Evolutionary conservation across 202 grass and related monocot species (phyloP), one percentile per base, ranked within the genome.

Genomic region (Thinopyrum obtusiflorum): DNA sequence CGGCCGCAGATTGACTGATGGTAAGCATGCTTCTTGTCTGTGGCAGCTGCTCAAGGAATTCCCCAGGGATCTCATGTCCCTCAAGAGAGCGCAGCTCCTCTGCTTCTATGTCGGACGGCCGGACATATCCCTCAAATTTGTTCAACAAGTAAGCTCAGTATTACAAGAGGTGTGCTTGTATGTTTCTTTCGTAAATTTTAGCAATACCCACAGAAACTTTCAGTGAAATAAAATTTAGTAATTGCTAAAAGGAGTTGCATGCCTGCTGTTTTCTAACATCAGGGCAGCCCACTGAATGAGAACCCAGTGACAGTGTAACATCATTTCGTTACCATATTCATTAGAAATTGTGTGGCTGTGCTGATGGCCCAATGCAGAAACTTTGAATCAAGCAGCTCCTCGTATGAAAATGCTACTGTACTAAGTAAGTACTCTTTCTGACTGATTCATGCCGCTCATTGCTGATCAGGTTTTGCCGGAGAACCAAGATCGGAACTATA

Each of bases 11-110:
- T 33, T 32, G 7, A 51, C 26, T 31, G 39, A 71, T 5, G 69
- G 7, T 18, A 53, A 42, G 39, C 39, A 42, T 11, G 39, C 10
- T 39, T 2, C 10, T 86, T 79, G 61, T 37, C 0, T 73, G 28
- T 79, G 20, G 20, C 84, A 92, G 90, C 42, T 95, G 51, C 80
- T 95, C 72, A 80, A 85, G 72, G 84, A 89, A 28, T 95, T 90
- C 35, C 93, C 93, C 65, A 90, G 79, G 47, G 93, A 95, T 89
- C 36, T 95, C 7, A 76, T 87, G 62, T 92, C 93, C 65, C 86
- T 95, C 1, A 95, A 90, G 81, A 90, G 88, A 64, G 90, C 83
- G 1, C 88, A 90, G 55, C 23, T 89, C 76, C 65, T 90, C 32
- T 90, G 86, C 69, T 95, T 95, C 80, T 92, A 95, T 35, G 69